These are phyloP conservation scores for Senna siamea DNA, from an alignment of 306 rosid genomes.

Conservation along the genomic window DNA sequence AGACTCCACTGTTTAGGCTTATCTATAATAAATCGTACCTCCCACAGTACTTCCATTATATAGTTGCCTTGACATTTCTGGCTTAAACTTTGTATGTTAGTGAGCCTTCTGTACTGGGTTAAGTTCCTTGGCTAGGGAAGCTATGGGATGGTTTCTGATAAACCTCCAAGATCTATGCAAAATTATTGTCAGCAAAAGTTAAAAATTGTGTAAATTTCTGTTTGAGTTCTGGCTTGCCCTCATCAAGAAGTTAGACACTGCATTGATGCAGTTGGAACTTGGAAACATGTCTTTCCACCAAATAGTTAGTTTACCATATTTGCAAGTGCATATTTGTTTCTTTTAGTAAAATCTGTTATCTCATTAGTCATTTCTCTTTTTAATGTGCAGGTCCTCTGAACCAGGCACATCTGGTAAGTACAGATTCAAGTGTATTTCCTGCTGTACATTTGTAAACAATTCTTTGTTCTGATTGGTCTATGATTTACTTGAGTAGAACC, in stretches of 20 bases:
- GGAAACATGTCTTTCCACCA: not conserved
- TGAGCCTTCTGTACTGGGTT: too few relatives aligned
- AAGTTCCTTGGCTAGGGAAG: not conserved
- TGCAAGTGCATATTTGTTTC: not conserved
- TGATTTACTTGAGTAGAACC: not conserved
- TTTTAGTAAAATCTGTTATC: not conserved
- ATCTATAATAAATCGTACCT: not conserved
- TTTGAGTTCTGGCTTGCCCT: not conserved
- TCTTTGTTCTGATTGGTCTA: not conserved
- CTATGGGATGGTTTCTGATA: not conserved
- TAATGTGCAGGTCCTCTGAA: slow-evolving; percentile 23
- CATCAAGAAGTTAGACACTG: not conserved
- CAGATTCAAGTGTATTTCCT: not conserved
- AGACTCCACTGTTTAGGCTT: not conserved
- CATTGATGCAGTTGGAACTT: slow-evolving; percentile 10
- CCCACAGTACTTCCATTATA: not conserved
- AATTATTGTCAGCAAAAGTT: not conserved
- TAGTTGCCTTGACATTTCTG: not conserved
- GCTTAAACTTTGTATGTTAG: too few relatives aligned
- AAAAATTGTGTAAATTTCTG: not conserved
- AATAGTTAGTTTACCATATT: not conserved
- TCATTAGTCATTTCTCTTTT: slow-evolving; percentile 3
- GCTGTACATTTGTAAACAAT: not conserved
- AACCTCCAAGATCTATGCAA: not conserved
- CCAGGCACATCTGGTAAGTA: slow-evolving; percentile 29